Base-by-base conservation (phyloP, 2,329 filamentous ascomycete genomes). In the Plectosphaerella cucumerina region DNA sequence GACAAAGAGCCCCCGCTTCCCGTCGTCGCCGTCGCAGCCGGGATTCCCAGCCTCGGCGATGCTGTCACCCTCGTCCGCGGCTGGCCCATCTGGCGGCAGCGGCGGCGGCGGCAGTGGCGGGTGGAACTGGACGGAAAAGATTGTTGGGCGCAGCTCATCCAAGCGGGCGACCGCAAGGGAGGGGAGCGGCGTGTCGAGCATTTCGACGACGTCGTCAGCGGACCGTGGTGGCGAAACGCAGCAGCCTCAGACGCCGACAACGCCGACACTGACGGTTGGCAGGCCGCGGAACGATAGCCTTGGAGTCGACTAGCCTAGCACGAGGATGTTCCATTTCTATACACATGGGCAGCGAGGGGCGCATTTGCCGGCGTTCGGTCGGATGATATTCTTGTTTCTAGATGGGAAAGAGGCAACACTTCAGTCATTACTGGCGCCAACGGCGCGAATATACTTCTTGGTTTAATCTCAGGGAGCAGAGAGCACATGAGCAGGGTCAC, bases 41-140 rank as follows among this genome's bases (percentile, higher is more conserved):
- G 39, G 39, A 12, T 42, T 42, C 17, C n/a, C 10, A 14, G 3
- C 35, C n/a, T 18, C 39, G 17, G 39, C 39, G 39, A 17, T 42
- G 10, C 39, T 42, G 2, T 42, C 39, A 2, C 39, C 39, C 10
- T 12, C 39, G n/a, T 42, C 39, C 6, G 39, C 26, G 8, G 26
- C 26, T 31, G 39, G 17, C 39, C n/a, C 10, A 18, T 18, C n/a
- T 33, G 17, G 21, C 3, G 41, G 39, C 53, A 44, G 42, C 47
- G 50, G 45, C 53, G 58, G 48, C 51, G 43, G 48, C 54, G 59
- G 52, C 51, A 61, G 59, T 49, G 57, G 61, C 14, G 66, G 65
- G 12, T 80, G 76, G 76, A 78, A 73, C 58, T 80, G 76, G 77
- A 73, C 75, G 6, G 76, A 80, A 64, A 77, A 76, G 62, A 80